Conservation (phyloP, 495 filamentous ascomycete genomes). For the Pyronema omphalodes region DNA sequence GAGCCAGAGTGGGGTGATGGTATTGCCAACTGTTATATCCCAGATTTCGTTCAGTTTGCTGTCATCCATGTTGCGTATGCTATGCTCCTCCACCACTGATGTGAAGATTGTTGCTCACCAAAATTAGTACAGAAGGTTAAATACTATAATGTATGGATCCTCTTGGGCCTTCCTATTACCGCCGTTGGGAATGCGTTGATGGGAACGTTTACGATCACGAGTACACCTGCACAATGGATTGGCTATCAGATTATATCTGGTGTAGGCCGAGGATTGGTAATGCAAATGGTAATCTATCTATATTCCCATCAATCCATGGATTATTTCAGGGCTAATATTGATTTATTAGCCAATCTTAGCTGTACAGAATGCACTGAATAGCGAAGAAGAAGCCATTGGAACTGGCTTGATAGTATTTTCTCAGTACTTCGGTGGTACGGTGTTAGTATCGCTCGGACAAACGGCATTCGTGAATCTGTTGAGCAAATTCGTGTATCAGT, state of each 20-base stretch:
- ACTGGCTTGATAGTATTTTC: conserved; percentile 37
- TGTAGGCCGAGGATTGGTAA: conserved; percentile 39
- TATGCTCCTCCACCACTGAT: conserved; percentile 9
- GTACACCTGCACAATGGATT: conserved; percentile 33
- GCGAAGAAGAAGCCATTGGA: conserved; percentile 36
- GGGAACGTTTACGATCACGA: not conserved
- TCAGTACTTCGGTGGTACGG: conserved; percentile 39
- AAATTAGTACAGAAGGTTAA: not conserved
- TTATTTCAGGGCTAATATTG: not conserved
- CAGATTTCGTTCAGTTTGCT: not conserved
- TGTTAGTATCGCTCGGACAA: conserved; percentile 41
- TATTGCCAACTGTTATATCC: conserved; percentile 20
- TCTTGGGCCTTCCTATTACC: not conserved
- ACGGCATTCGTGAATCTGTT: conserved; percentile 9
- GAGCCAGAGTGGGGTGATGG: conserved; percentile 24
- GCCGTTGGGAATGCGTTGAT: not conserved
- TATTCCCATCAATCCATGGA: conserved; percentile 32
- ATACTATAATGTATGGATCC: not conserved
- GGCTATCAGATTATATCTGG: conserved; percentile 45
- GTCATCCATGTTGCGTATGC: not conserved
- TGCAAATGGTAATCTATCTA: conserved; percentile 37
- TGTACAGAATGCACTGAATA: not conserved
- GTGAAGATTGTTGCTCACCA: not conserved
- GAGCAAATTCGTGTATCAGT: not conserved
- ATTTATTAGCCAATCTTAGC: not conserved